Evolutionary conservation across 2,329 filamentous ascomycete genomes (phyloP), one percentile per base, ranked within the genome.

Genomic region (Knoxdaviesia capensis): DNA sequence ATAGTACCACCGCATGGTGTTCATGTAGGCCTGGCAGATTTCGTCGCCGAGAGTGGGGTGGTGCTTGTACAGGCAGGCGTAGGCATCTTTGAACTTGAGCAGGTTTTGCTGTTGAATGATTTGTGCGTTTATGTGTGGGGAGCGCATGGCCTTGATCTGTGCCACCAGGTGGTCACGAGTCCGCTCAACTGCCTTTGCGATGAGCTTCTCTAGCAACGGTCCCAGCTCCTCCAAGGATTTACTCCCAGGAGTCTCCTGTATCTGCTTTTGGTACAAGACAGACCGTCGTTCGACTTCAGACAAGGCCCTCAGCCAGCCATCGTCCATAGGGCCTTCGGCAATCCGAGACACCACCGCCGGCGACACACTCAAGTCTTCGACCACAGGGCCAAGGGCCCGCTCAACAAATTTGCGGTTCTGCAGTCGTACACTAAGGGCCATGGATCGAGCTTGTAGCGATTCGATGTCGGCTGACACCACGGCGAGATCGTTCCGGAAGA

Each of bases 1-100:
- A 55, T 96, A 96, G 54, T 98, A 98, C 90, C 90, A 98, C 42
- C 86, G 76, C 85, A 98, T 98, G 0, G 92, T 98, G 56, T 94
- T 94, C 63, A 92, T 79, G 53, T 98, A 98, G 4, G 92, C 90
- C 55, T 85, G 80, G 6, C 77, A 77, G 48, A 98, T 93, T 58
- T 98, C 84, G 42, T 87, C 79, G 6, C 84, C 85, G 5, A 98
- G 72, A n/a, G 74, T 68, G 1, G 80, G 65, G 52, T 96, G 86
- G 49, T 88, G 80, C 50, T 74, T 77, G 45, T 84, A 76, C 32
- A 98, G 67, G 54, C 96, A 98, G 5, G 74, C 69, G 58, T 79
- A 98, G 0, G 94, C 64, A 33, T 94, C 86, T 56, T 84, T 93
- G 62, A 86, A 93, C 50, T 74, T 79, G 40, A 94, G 64, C 51